These are phyloP conservation scores for Physocladia obscura DNA, from an alignment of 192 early-diverging fungal species.

Conservation along the genomic window DNA sequence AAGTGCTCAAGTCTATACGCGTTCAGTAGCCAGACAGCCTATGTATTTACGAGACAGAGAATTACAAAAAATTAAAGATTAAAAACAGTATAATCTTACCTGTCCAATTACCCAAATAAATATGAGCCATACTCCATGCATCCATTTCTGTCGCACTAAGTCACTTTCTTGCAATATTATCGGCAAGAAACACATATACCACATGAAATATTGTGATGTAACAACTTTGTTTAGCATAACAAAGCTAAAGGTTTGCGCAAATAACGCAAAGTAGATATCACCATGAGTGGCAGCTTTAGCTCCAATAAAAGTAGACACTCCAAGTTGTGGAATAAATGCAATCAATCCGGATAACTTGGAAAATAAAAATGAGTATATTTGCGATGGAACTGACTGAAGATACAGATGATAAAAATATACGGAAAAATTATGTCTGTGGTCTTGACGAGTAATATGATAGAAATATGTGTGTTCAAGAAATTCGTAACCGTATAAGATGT, in stretches of 20 bases:
- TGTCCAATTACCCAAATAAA: slow-evolving; percentile 71
- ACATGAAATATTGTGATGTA: slow-evolving; percentile 99
- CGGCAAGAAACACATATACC: slow-evolving; percentile 93
- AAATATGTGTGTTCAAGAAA: slow-evolving; percentile 90
- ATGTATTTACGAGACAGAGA: slow-evolving; percentile 29
- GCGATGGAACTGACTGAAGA: slow-evolving; percentile 38
- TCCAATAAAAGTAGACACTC: slow-evolving; percentile 65
- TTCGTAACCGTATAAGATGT: slow-evolving; percentile 69
- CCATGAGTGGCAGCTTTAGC: slow-evolving; percentile 55
- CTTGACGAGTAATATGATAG: slow-evolving; percentile 92
- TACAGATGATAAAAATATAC: slow-evolving; percentile 96
- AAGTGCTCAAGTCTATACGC: slow-evolving; percentile 89
- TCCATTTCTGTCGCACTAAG: slow-evolving; percentile 40
- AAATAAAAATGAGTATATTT: slow-evolving; percentile 49
- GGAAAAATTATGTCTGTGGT: slow-evolving; percentile 99
- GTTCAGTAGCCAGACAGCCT: slow-evolving; percentile 82
- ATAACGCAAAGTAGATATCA: slow-evolving; percentile 85
- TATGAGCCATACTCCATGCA: slow-evolving; percentile 55
- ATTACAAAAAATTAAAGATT: slow-evolving; percentile 7
- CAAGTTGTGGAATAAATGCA: slow-evolving; percentile 83
- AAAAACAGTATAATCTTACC: slow-evolving; percentile 30
- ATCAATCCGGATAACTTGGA: slow-evolving; percentile 51
- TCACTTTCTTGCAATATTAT: slow-evolving; percentile 71
- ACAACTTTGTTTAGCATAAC: slow-evolving; percentile 96
- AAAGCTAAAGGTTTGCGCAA: slow-evolving; percentile 94